Evolutionary conservation across 129 eudicot species (phyloP).

Genomic region (Heracleum sosnowskyi): DNA sequence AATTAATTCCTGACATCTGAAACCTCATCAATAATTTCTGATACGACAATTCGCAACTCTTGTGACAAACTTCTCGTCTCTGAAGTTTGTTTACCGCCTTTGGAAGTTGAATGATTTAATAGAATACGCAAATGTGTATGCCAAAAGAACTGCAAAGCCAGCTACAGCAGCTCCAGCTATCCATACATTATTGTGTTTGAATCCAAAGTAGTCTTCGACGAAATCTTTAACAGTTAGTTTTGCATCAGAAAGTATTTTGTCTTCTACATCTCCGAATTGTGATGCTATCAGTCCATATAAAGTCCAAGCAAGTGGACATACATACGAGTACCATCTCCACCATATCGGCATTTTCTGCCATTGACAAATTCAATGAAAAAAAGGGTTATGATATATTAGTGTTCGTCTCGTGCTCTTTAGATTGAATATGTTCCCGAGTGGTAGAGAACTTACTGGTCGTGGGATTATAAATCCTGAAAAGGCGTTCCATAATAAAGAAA

Average conservation of each 20-base stretch:
- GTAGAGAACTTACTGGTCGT: constrained; percentile 24
- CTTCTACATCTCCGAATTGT: constrained; percentile 32
- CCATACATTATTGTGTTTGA: constrained; percentile 35
- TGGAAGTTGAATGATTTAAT: constrained; percentile 30
- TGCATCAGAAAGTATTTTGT: neutral
- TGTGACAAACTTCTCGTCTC: too few relatives aligned
- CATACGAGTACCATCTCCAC: constrained; percentile 59
- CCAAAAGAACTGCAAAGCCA: constrained; percentile 22
- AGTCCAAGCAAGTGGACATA: constrained; percentile 39
- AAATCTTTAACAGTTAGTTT: constrained; percentile 22
- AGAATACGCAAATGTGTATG: constrained; percentile 26
- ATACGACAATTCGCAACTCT: too few relatives aligned
- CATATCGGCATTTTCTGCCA: constrained; percentile 41
- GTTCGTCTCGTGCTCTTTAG: neutral
- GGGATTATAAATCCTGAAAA: constrained; percentile 73
- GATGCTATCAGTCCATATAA: constrained; percentile 42
- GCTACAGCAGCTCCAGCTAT: constrained; percentile 26
- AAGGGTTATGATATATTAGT: neutral
- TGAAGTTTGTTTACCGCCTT: too few relatives aligned
- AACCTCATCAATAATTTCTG: too few relatives aligned
- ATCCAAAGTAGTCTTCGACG: constrained; percentile 27
- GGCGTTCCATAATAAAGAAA: constrained; percentile 44
- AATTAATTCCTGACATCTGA: too few relatives aligned
- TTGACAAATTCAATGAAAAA: neutral
- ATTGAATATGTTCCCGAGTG: neutral